Base-by-base conservation (phyloP, 2,329 filamentous ascomycete genomes). In the Penicillium paneum region DNA sequence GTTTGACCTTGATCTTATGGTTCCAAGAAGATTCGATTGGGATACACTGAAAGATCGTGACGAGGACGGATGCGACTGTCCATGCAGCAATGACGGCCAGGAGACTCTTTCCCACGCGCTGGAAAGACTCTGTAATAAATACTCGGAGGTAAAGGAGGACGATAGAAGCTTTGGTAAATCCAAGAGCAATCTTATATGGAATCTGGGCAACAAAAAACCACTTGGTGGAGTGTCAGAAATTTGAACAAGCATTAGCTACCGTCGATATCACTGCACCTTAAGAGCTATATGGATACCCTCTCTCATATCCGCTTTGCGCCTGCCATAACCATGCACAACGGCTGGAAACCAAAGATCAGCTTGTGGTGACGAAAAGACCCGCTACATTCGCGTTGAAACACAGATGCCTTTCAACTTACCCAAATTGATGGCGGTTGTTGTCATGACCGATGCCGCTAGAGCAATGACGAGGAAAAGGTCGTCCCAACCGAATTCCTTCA, bases 101-200 rank as follows among this genome's bases (percentile, higher is more conserved):
- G 19, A 60, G 51, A 2, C 67, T 52, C 51, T 74, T 75, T 56
- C 76, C 80, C 21, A 73, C 66, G 4, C 74, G 71, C 11, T 76
- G 73, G 59, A 83, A 82, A 67, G 72, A 76, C 38, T 56, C 38
- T 17, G 56, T 69, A 36, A 65, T 58, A 54, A 83, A 83, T 48
- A 83, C 80, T 24, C 80, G 79, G 28, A 81, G 75, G 59, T 83
- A 84, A 17, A 83, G 74, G 8, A 81, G 68, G 4, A 83, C 65
- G 51, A 83, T 79, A 1, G 80, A 82, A 3, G 75, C 67, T 61
- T 84, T 83, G 3, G 78, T 81, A 24, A 81, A 68, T 61, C 79
- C 80, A 53, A 83, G 78, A 41, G 78, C 78, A 54, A 81, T 65
- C 60, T 83, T 83, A 68, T 83, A 83, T 51, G 80, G 78, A 38